phyloP scores from a whole-genome alignment of 2,329 filamentous ascomycete genomes.

The Whalleya microplaca region DNA sequence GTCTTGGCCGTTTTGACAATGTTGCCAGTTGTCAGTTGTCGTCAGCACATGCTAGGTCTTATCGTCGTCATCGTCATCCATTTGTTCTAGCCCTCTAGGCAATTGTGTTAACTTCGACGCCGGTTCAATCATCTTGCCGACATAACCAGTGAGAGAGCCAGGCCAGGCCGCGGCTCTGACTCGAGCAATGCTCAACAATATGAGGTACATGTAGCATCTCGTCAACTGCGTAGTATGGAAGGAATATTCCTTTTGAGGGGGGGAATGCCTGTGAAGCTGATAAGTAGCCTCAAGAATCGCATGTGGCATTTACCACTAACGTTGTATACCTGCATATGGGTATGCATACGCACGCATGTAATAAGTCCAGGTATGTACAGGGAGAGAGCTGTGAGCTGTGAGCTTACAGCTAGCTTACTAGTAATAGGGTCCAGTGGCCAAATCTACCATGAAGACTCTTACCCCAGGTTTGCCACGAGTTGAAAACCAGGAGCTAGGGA shows the following conservation, averaged over 20 bases:
- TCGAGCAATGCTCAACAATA: neutral
- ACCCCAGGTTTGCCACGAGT: slow-evolving; percentile 33
- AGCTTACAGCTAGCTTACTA: slow-evolving; percentile 28
- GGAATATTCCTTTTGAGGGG: slow-evolving; percentile 11
- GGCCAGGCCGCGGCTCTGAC: neutral
- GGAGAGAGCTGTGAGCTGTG: too few species aligned
- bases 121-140: neutral
- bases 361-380: too few species aligned
- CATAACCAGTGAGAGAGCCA: neutral
- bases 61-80: slow-evolving; percentile 6
- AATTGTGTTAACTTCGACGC: slow-evolving; percentile 6
- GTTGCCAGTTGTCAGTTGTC: slow-evolving; percentile 12
- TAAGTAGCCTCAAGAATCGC: slow-evolving; percentile 10
- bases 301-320: slow-evolving; percentile 9
- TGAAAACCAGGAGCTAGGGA: slow-evolving; percentile 11
- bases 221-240: neutral
- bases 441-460: slow-evolving; percentile 23
- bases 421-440: slow-evolving; percentile 25
- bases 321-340: neutral
- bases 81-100: neutral
- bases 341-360: too few species aligned
- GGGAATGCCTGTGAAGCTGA: slow-evolving; percentile 8
- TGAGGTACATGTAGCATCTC: neutral
- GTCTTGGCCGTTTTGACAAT: slow-evolving; percentile 2
- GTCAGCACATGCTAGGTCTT: slow-evolving; percentile 17